Evolutionary conservation across 495 filamentous ascomycete genomes (phyloP).

Genomic region (Filosporella fistucella): DNA sequence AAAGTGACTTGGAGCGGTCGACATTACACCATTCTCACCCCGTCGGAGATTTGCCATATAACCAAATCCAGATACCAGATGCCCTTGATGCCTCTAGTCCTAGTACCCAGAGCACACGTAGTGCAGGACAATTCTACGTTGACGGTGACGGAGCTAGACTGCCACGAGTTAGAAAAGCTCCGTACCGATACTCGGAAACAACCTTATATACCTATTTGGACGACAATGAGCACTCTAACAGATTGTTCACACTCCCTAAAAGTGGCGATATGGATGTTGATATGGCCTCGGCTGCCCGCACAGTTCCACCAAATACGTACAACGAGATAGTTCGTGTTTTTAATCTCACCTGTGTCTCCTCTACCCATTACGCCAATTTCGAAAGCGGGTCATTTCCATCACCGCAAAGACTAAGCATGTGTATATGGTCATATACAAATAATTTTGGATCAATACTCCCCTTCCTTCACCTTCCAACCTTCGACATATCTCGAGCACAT

Average conservation of each 20-base stretch:
- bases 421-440: constrained; percentile 34
- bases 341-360: constrained; percentile 30
- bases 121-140: constrained; percentile 31
- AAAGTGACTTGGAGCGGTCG: no score
- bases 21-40: not conserved
- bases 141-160: constrained; percentile 32
- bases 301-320: constrained; percentile 31
- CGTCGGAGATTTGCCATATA: not conserved
- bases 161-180: constrained; percentile 25
- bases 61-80: constrained; percentile 4
- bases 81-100: constrained; percentile 5
- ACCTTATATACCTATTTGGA: constrained; percentile 5
- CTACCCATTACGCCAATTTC: constrained; percentile 34
- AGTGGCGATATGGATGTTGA: constrained; percentile 22
- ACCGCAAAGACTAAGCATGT: constrained; percentile 26
- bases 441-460: constrained; percentile 41
- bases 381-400: constrained; percentile 32
- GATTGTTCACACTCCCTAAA: constrained; percentile 16
- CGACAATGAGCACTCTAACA: constrained; percentile 4
- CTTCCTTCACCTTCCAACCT: constrained; percentile 37
- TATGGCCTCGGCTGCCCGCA: constrained; percentile 13
- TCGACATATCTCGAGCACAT: constrained; percentile 34
- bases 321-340: constrained; percentile 33
- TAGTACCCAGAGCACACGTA: constrained; percentile 9
- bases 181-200: constrained; percentile 14